Percentiles rank a stretch among this genome's conserved stretches.
phyloP scores from a whole-genome alignment of 306 rosid species.

The Coriaria nepalensis region DNA sequence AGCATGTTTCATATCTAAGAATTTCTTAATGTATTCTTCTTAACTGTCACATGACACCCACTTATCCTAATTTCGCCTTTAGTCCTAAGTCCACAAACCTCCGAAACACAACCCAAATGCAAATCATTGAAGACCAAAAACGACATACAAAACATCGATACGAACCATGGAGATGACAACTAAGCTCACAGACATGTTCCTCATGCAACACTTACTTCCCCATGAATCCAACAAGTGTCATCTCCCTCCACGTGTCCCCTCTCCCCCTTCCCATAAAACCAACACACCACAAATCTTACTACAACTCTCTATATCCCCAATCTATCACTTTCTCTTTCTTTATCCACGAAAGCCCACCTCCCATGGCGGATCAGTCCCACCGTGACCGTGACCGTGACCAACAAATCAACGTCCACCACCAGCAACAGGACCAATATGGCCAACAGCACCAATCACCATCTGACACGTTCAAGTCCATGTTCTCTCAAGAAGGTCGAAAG shows the following conservation, averaged over 20 bases:
- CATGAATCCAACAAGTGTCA: conserved; percentile 22
- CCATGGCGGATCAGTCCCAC: no score
- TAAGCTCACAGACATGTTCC: conserved; percentile 17
- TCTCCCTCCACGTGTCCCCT: conserved; percentile 27
- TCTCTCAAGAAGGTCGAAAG: background rate
- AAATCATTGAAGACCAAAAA: background rate
- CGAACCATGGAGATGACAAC: conserved; percentile 7
- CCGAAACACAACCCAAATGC: no score
- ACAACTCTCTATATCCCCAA: no score
- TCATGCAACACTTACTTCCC: conserved; percentile 18
- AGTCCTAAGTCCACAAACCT: no score
- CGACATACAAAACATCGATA: background rate
- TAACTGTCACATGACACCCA: no score
- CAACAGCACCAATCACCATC: background rate
- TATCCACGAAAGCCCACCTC: no score
- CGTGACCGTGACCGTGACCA: conserved; percentile 20
- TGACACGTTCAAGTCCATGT: conserved; percentile 1
- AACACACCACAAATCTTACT: background rate
- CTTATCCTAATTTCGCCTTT: no score
- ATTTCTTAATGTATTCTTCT: no score
- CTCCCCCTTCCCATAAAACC: conserved; percentile 4
- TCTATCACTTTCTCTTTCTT: no score
- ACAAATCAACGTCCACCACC: background rate
- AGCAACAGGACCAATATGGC: background rate
- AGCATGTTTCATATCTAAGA: no score